A percentile compares a stretch with the other conserved stretches of the same genome.
phyloP scores from a whole-genome alignment of 1,284 basidiomycete genomes.

The Chalciporus sp. region DNA sequence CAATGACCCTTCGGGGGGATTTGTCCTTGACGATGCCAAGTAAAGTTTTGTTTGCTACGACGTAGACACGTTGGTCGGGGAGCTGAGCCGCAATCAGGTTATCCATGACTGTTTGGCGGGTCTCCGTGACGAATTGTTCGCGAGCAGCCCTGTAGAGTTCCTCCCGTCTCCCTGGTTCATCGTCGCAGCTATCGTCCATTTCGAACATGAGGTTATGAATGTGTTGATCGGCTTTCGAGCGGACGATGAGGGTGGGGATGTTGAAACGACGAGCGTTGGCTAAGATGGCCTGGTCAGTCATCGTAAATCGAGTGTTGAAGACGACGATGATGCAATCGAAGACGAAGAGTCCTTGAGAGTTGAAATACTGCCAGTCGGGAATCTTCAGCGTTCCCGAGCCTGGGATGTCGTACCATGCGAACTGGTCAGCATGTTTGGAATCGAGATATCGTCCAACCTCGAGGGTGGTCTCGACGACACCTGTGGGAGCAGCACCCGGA shows the following conservation, averaged over 20 bases:
- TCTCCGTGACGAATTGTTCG: conserved; percentile 29
- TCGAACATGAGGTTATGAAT: conserved; percentile 35
- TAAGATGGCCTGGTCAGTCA: conserved; percentile 35
- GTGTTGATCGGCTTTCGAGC: conserved; percentile 39
- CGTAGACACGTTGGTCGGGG: conserved; percentile 34
- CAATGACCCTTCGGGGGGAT: conserved; percentile 28
- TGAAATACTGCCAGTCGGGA: conserved; percentile 41
- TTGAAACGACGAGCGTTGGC: conserved; percentile 31
- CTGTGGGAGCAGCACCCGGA: conserved; percentile 31
- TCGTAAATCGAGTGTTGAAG: conserved; percentile 35
- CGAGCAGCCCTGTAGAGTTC: conserved; percentile 23
- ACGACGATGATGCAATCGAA: conserved; percentile 39
- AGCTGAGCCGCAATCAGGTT: conserved; percentile 33
- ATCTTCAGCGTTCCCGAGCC: conserved; percentile 38
- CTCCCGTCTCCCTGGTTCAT: conserved; percentile 18
- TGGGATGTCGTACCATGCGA: conserved; percentile 41
- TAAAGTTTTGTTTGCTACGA: conserved; percentile 28
- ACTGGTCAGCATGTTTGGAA: conserved; percentile 22
- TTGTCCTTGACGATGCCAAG: conserved; percentile 26
- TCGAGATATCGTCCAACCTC: conserved; percentile 33
- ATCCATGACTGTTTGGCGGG: conserved; percentile 28
- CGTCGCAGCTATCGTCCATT: conserved; percentile 31
- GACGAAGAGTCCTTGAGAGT: conserved; percentile 39
- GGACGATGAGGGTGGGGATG: conserved; percentile 39
- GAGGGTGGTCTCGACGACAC: conserved; percentile 34